phyloP scores from a whole-genome alignment of 2,329 filamentous ascomycete species.

The Aspergillus brunneoviolaceus region DNA sequence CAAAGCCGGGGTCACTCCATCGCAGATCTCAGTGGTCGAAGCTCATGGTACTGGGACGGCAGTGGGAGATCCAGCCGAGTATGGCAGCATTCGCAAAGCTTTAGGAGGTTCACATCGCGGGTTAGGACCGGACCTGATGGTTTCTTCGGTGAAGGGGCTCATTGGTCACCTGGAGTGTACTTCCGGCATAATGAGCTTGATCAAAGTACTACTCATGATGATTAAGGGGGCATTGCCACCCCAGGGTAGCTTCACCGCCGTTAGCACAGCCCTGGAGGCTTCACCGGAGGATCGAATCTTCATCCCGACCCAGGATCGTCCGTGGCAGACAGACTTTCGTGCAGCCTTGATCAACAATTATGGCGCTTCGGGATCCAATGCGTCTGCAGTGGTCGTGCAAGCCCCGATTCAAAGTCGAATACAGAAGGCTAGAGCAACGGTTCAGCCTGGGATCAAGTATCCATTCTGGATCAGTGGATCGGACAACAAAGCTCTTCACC shows the following conservation, averaged over 20 bases:
- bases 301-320: constrained; percentile 11
- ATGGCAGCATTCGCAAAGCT: constrained; percentile 22
- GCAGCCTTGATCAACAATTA: constrained; percentile 32
- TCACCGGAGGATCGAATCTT: constrained; percentile 17
- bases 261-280: too few relatives aligned
- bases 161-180: constrained; percentile 37
- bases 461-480: too few relatives aligned
- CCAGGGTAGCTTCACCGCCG: constrained; percentile 27
- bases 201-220: constrained; percentile 34
- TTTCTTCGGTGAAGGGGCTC: constrained; percentile 27
- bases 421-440: too few relatives aligned
- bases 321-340: constrained; percentile 18
- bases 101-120: too few relatives aligned
- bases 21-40: constrained; percentile 31
- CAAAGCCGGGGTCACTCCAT: constrained; percentile 21
- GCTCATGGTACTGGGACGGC: constrained; percentile 30
- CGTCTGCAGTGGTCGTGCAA: neutral
- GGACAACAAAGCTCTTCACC: too few relatives aligned
- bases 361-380: constrained; percentile 30
- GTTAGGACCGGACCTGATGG: too few relatives aligned
- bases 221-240: constrained; percentile 25
- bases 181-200: constrained; percentile 31
- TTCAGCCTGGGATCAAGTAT: too few relatives aligned
- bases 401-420: too few relatives aligned
- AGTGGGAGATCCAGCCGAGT: constrained; percentile 32